These are phyloP conservation scores for Colletotrichum scovillei DNA, from an alignment of 2,329 filamentous ascomycete genomes.

Conservation along the genomic window DNA sequence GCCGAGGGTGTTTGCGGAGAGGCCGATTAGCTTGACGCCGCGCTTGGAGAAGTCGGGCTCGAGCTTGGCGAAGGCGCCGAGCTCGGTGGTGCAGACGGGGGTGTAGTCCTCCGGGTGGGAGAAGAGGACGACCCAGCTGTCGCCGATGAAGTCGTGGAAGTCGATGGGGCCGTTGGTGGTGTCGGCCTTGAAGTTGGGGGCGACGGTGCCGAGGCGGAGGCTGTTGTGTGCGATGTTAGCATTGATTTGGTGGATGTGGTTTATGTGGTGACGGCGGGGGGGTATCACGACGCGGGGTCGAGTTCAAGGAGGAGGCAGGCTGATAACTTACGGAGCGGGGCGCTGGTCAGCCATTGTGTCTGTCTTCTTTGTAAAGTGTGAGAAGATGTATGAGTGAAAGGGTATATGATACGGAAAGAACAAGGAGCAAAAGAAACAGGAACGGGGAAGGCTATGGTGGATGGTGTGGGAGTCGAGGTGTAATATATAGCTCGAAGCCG, in stretches of 20 bases:
- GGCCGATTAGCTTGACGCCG: conserved; percentile 89
- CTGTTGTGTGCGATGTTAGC: conserved; percentile 45
- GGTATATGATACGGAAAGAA: neutral
- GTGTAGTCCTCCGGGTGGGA: conserved; percentile 92
- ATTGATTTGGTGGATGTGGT: neutral
- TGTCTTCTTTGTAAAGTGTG: neutral
- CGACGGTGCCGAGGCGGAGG: conserved; percentile 73
- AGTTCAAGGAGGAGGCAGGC: neutral
- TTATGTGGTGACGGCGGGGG: neutral
- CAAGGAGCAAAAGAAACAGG: neutral
- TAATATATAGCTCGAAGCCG: conserved; percentile 28
- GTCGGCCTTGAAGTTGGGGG: conserved; percentile 87
- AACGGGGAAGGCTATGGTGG: neutral
- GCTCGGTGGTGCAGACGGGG: conserved; percentile 94
- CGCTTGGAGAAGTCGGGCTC: conserved; percentile 89
- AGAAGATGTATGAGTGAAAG: neutral
- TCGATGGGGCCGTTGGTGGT: conserved; percentile 83
- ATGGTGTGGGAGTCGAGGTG: conserved; percentile 20
- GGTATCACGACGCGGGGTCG: conserved; percentile 3
- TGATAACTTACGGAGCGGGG: conserved; percentile 36
- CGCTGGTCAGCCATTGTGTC: conserved; percentile 37
- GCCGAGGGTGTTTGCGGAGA: conserved; percentile 86
- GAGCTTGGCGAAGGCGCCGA: conserved; percentile 91
- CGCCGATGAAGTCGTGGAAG: conserved; percentile 84
- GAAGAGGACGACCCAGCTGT: conserved; percentile 86